Evolutionary conservation across 202 grass and related monocot species (phyloP), one percentile per base, ranked within the genome.

Genomic region (Cymbopogon flexuosus): DNA sequence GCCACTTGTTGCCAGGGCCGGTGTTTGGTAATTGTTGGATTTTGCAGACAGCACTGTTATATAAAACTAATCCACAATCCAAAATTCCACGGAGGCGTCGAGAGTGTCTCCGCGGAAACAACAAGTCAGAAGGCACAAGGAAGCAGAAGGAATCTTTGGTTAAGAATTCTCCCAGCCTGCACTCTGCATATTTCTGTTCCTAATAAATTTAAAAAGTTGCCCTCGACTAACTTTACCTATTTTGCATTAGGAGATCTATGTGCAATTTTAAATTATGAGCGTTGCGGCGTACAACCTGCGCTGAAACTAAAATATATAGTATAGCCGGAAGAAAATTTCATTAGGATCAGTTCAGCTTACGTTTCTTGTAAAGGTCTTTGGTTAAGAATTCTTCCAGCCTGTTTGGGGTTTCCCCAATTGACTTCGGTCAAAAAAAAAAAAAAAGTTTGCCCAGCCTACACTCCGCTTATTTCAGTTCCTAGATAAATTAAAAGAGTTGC

Each of bases 31-130:
- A 37, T 29, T 61, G 66, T 61, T 60, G 77, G 68, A 80, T 47
- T 54, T 80, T 45, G 29, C 42, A 39, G 39, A 62, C 62, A 63
- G 31, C 62, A 61, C 37, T 54, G 16, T 52, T 10, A 57, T 65
- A 40, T 31, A 36, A 22, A 42, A 43, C 52, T 68, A 35, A 29
- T 69, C 59, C 59, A 77, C n/a, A 35, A 29, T 62, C 59, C 59
- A 81, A 13, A 69, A 54, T 11, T 76, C 27, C 35, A 46, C 59
- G 79, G 78, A 73, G 66, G 73, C 33, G 73, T 8, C 74, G 73
- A 82, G 60, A 62, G 52, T 49, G 66, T 67, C 66, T 47, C 79
- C 42, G 67, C 78, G 68, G 73, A 89, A 86, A 78, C 47, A 74
- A 54, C 87, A 86, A 86, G 51, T 54, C 61, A 56, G 67, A 65